These are phyloP conservation scores for Bertia moriformis DNA, from an alignment of 2,329 filamentous ascomycete species.

Conservation along the genomic window DNA sequence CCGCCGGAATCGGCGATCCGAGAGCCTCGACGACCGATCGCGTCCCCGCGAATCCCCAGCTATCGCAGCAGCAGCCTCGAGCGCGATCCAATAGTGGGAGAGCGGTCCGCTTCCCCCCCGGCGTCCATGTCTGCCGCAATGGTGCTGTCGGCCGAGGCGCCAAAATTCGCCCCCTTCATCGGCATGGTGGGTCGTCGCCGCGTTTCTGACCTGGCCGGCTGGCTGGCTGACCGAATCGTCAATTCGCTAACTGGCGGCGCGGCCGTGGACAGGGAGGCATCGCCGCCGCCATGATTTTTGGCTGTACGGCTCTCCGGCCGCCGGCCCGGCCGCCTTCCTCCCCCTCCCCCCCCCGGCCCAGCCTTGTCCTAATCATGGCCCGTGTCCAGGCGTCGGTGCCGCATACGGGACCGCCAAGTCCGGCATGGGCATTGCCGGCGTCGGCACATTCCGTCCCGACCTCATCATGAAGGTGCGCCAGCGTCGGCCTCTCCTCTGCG, in stretches of 20 bases:
- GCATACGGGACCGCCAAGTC: constrained; percentile 82
- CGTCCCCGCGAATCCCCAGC: too few species aligned
- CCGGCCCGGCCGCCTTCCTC: background rate
- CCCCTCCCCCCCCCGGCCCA: too few species aligned
- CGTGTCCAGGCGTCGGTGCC: constrained; percentile 39
- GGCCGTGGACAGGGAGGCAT: constrained; percentile 61
- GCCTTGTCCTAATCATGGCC: too few species aligned
- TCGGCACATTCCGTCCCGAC: constrained; percentile 72
- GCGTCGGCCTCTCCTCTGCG: constrained; percentile 2
- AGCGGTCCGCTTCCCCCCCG: too few species aligned
- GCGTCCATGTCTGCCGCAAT: too few species aligned
- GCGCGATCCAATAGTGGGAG: too few species aligned
- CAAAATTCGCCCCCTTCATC: constrained; percentile 76
- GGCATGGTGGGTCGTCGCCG: constrained; percentile 55
- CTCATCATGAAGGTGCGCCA: constrained; percentile 72
- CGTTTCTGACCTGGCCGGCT: background rate
- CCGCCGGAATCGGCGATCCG: too few species aligned
- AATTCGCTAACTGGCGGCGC: too few species aligned
- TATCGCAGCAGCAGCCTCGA: too few species aligned
- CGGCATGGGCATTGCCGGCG: constrained; percentile 73
- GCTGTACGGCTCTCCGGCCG: constrained; percentile 50
- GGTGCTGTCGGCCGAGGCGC: constrained; percentile 49
- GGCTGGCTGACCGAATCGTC: background rate
- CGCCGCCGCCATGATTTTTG: constrained; percentile 69
- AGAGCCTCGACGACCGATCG: too few species aligned